Percentiles rank a stretch among this genome's conserved stretches.
These are phyloP conservation scores for Alternaria sp. DNA, from an alignment of 2,329 filamentous ascomycete genomes.

Conservation along the genomic window DNA sequence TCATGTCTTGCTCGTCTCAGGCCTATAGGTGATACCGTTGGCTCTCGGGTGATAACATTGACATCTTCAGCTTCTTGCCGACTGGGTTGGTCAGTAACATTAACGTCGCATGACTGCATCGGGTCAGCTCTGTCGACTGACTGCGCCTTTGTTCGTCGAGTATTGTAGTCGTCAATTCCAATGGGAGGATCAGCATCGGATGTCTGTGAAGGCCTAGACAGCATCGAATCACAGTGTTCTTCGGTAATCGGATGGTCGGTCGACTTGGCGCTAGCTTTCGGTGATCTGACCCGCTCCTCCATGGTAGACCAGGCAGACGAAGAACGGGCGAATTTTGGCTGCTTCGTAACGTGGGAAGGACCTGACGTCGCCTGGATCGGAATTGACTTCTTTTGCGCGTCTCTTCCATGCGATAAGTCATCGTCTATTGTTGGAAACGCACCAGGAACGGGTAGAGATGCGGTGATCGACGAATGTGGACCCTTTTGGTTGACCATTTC, in stretches of 20 bases:
- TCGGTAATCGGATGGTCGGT: not conserved
- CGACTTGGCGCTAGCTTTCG: not conserved
- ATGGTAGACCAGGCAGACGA: not conserved
- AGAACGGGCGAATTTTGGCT: not conserved
- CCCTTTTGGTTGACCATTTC: not conserved
- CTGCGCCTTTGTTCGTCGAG: not conserved
- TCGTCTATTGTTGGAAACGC: not conserved
- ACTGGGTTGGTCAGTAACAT: not conserved
- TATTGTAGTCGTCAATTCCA: not conserved
- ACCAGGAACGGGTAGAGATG: not conserved
- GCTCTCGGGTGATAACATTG: not conserved
- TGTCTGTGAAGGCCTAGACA: not conserved
- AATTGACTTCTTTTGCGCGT: not conserved
- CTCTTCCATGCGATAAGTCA: not conserved
- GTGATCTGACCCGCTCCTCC: not conserved
- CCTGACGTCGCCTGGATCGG: not conserved
- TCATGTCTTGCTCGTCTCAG: not conserved
- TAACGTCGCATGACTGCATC: not conserved
- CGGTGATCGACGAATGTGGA: not conserved
- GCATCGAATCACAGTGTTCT: not conserved
- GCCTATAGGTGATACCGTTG: not conserved
- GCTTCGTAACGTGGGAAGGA: not conserved
- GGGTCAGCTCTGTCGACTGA: not conserved
- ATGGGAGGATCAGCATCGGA: not conserved
- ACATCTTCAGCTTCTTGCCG: not conserved